These are phyloP conservation scores for Pichia sp. DNA, from an alignment of 1,139 yeast genomes.

Conservation along the genomic window DNA sequence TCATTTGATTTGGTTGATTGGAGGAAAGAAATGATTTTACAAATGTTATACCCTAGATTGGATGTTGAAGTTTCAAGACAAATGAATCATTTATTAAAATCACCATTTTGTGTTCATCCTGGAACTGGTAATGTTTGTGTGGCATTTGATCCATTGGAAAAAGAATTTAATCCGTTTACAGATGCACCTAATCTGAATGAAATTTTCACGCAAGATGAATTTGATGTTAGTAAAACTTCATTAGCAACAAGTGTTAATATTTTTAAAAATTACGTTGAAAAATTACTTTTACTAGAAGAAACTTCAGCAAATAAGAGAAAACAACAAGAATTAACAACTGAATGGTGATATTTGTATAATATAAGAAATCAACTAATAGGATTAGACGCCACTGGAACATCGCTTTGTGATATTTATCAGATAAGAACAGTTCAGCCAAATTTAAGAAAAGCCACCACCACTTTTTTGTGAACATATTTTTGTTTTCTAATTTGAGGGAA, in stretches of 20 bases:
- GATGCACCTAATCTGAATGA: constrained; percentile 68
- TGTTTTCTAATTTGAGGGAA: too few relatives aligned
- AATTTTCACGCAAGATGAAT: constrained; percentile 39
- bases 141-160: constrained; percentile 64
- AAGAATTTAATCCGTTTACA: constrained; percentile 67
- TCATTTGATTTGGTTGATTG: constrained; percentile 48
- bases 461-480: too few relatives aligned
- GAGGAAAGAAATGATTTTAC: constrained; percentile 77
- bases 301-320: constrained; percentile 39
- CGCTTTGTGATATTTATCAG: too few relatives aligned
- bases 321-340: constrained; percentile 18
- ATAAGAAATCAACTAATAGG: too few relatives aligned
- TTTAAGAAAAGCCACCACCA: too few relatives aligned
- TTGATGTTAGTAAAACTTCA: constrained; percentile 55
- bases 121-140: constrained; percentile 97
- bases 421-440: too few relatives aligned
- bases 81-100: constrained; percentile 83
- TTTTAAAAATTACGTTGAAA: constrained; percentile 59
- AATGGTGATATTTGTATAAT: not conserved
- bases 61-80: constrained; percentile 92
- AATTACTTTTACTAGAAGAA: constrained; percentile 52
- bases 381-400: too few relatives aligned
- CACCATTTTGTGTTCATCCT: constrained; percentile 98
- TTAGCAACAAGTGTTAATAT: constrained; percentile 69
- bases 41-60: constrained; percentile 80